phyloP scores from a whole-genome alignment of 2,329 filamentous ascomycete genomes.

The Cladophialophora yegresii region DNA sequence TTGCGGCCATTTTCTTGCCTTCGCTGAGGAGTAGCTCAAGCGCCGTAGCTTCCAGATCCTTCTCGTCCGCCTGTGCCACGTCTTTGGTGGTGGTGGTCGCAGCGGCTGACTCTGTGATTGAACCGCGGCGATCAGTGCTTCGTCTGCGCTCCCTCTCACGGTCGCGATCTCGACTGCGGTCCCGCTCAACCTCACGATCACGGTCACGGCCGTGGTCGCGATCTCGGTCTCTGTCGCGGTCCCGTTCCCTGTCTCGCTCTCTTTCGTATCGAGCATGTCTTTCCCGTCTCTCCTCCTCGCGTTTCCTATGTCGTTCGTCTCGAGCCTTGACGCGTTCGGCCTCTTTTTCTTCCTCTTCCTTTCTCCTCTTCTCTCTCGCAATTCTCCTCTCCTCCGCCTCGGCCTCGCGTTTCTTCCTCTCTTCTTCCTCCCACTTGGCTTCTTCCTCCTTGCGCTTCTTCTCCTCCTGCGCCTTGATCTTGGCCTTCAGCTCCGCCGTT shows the following conservation, averaged over 20 bases:
- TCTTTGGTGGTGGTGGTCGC: slow-evolving; percentile 34
- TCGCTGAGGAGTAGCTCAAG: slow-evolving; percentile 57
- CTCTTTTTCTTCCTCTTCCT: slow-evolving; percentile 56
- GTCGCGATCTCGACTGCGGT: slow-evolving; percentile 37
- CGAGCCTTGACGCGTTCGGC: slow-evolving; percentile 57
- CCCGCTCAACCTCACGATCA: slow-evolving; percentile 42
- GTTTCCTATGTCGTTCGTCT: slow-evolving; percentile 49
- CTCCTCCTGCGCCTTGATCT: slow-evolving; percentile 49
- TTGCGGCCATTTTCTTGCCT: slow-evolving; percentile 57
- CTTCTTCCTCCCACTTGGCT: slow-evolving; percentile 47
- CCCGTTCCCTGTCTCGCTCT: slow-evolving; percentile 40
- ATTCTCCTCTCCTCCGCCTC: slow-evolving; percentile 51
- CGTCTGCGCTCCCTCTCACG: slow-evolving; percentile 33
- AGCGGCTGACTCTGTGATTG: slow-evolving; percentile 38
- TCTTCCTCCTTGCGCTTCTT: slow-evolving; percentile 41
- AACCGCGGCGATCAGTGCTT: slow-evolving; percentile 40
- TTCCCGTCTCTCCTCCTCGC: slow-evolving; percentile 50
- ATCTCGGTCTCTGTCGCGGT: slow-evolving; percentile 38
- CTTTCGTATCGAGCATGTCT: slow-evolving; percentile 41
- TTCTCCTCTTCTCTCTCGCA: slow-evolving; percentile 53
- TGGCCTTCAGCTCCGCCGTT: slow-evolving; percentile 53
- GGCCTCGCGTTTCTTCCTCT: slow-evolving; percentile 48
- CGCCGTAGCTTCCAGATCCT: slow-evolving; percentile 58
- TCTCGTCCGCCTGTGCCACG: slow-evolving; percentile 51
- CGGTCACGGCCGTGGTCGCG: slow-evolving; percentile 32